Percentiles rank a stretch among this genome's conserved stretches.
phyloP scores from a whole-genome alignment of 2,329 filamentous ascomycete species.

The Amesomyces nigricolor region DNA sequence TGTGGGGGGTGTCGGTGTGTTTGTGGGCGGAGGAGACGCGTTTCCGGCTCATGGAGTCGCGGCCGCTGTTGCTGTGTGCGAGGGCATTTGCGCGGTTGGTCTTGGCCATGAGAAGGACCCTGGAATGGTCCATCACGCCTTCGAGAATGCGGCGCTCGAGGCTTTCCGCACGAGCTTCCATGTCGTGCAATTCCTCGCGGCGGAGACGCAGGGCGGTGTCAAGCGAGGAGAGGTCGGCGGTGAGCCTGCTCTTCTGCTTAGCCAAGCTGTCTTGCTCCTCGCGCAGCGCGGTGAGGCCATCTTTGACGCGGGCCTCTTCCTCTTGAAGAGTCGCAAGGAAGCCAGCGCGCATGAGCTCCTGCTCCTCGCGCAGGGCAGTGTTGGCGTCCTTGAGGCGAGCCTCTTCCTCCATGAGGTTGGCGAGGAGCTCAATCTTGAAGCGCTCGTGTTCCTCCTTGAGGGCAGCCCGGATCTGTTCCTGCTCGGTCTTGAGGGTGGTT shows the following conservation, averaged over 20 bases:
- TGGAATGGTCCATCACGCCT: slow-evolving; percentile 92
- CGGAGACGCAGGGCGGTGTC: slow-evolving; percentile 86
- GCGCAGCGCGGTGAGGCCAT: slow-evolving; percentile 53
- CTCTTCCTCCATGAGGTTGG: slow-evolving; percentile 24
- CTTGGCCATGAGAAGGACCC: slow-evolving; percentile 77
- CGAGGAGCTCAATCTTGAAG: slow-evolving; percentile 22
- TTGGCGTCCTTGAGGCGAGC: slow-evolving; percentile 23
- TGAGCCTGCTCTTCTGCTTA: slow-evolving; percentile 71
- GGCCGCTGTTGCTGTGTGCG: slow-evolving; percentile 29
- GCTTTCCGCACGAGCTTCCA: slow-evolving; percentile 83
- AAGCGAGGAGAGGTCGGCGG: slow-evolving; percentile 81
- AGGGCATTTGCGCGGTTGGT: slow-evolving; percentile 33
- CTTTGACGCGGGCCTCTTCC: slow-evolving; percentile 49
- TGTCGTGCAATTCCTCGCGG: slow-evolving; percentile 82
- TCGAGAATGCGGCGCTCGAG: slow-evolving; percentile 91
- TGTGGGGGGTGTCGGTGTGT: slow-evolving; percentile 25
- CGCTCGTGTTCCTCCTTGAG: slow-evolving; percentile 25
- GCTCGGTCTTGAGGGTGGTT: slow-evolving; percentile 13
- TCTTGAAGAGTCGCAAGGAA: slow-evolving; percentile 43
- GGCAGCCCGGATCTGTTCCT: slow-evolving; percentile 11
- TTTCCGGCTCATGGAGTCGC: slow-evolving; percentile 55
- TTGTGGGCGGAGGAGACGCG: slow-evolving; percentile 41
- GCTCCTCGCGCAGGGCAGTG: slow-evolving; percentile 20
- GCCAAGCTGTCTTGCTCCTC: slow-evolving; percentile 69
- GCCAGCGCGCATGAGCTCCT: slow-evolving; percentile 17